Base-by-base conservation (phyloP, 225 moss, liverwort and hornwort genomes). In the Physcomitrium patens region DNA sequence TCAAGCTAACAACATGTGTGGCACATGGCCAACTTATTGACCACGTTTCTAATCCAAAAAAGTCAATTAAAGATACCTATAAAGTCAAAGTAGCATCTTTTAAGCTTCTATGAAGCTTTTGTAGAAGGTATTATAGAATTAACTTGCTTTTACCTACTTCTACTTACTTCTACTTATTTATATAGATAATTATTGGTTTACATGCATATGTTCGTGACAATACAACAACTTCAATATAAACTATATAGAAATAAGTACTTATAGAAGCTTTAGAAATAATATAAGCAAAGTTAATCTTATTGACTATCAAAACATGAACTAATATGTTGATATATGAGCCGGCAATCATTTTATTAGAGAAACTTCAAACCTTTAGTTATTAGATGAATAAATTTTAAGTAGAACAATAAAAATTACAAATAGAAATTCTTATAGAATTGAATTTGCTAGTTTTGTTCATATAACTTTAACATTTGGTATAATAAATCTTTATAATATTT, bases 251-350 rank as follows among this genome's bases (percentile, higher is more conserved):
- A 19, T 10, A 9, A 9, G 20, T 11, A 9, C 9, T 19, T 60
- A 60, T 24, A 24, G 10, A 60, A 24, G 9, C 9, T 18, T 24
- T 9, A 24, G 10, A 9, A 19, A 60, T 18, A 60, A 11, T 10
- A n/a, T 19, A 24, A 19, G 10, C n/a, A 24, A 60, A 10, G 23
- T 19, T 18, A 60, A 60, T 18, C 20, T 60, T 24, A 18, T 60
- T 60, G 60, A 60, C 60, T 60, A 24, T 60, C 60, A 60, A 60
- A 60, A 60, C 23, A n/a, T 10, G n/a, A n/a, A 60, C 23, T 60
- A 24, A 9, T 60, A 60, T 60, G 23, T 60, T n/a, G 60, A 60
- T 24, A 11, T 8, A 9, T 10, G 60, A 18, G n/a, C 60, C 23
- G 20, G 60, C n/a, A 10, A 24, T 19, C 60, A 60, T 18, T 60